Percentiles rank a stretch among this genome's conserved stretches.
These are phyloP conservation scores for Penicillium sp. DNA, from an alignment of 2,329 filamentous ascomycete genomes.

Conservation along the genomic window DNA sequence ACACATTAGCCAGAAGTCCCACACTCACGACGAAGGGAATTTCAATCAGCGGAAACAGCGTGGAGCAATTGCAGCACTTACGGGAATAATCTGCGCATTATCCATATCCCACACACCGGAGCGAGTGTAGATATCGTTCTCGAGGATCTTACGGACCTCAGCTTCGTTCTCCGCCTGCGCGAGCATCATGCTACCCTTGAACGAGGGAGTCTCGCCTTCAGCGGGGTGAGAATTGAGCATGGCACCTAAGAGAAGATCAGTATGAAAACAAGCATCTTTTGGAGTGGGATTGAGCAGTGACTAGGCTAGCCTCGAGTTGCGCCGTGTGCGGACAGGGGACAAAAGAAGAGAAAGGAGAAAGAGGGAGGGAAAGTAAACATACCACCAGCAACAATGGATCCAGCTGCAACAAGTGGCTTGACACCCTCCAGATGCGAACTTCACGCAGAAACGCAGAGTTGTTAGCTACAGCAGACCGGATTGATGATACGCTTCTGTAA, in stretches of 20 bases:
- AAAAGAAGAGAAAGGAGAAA: neutral
- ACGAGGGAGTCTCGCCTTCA: constrained; percentile 64
- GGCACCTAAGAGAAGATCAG: constrained; percentile 56
- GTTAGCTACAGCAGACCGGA: too few species aligned
- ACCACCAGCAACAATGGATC: constrained; percentile 69
- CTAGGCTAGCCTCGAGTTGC: too few species aligned
- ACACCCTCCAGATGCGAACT: constrained; percentile 63
- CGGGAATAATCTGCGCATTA: constrained; percentile 56
- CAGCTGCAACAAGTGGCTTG: constrained; percentile 57
- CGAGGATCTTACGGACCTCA: constrained; percentile 68
- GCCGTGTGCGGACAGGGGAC: too few species aligned
- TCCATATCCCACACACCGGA: constrained; percentile 80
- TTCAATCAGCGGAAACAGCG: too few species aligned
- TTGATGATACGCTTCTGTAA: too few species aligned
- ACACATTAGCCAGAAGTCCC: constrained; percentile 8
- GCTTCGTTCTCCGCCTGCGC: constrained; percentile 69
- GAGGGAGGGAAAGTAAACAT: constrained; percentile 26
- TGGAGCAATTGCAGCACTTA: constrained; percentile 26
- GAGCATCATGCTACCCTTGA: constrained; percentile 75
- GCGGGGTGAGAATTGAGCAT: constrained; percentile 68
- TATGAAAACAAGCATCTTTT: too few species aligned
- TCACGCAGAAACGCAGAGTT: constrained; percentile 8
- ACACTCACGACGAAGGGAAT: neutral
- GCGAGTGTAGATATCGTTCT: constrained; percentile 72
- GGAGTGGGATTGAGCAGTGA: neutral